Evolutionary conservation across 352 stramenopile species (phyloP), one percentile per base, ranked within the genome.

Genomic region (Globisporangium cylindrosporum): DNA sequence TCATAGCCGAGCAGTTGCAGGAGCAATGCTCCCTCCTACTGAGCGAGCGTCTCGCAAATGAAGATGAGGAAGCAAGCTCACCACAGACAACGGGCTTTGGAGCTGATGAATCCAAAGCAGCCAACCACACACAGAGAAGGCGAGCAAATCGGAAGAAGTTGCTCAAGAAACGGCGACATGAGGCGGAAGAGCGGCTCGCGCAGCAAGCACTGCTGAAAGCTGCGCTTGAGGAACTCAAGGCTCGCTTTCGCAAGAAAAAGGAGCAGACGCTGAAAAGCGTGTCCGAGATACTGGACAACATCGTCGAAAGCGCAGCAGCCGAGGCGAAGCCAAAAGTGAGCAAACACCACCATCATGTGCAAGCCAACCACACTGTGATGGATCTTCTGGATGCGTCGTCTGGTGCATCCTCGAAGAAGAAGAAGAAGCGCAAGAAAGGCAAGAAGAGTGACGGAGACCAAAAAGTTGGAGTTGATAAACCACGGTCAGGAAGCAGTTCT

Each of bases 1-100:
- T 95, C n/a, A 62, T 92, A 12, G 84, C 84, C 3, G 88, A 94
- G 62, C 65, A 91, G 24, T 57, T 95, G 15, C 88, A 95, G 70
- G 86, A 81, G 7, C 75, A 90, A 32, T 93, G 84, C 36, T 88
- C 86, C 1, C 53, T 79, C n/a, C 62, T 93, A 12, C 65, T 95
- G n/a, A 81, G 71, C 20, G 82, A 91, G 36, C 81, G 73, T 29
- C 34, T 93, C 18, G 72, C 73, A 5, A 75, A 70, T 20, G 79
- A 89, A 70, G 74, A 82, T 18, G 76, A 79, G 32, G 18, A 43
- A n/a, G 43, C n/a, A 49, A 56, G 36, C 53, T 49, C 8, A 14
- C n/a, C 73, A 1, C 51, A 46, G 3, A 58, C 10, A 22, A 24
- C 59, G 10, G 43, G 38, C 1, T 61, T 70, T 14, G 24, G 15